Percentiles rank a stretch among this genome's conserved stretches.
phyloP scores from a whole-genome alignment of 1,284 basidiomycete genomes.

The Rhodofomes roseus region DNA sequence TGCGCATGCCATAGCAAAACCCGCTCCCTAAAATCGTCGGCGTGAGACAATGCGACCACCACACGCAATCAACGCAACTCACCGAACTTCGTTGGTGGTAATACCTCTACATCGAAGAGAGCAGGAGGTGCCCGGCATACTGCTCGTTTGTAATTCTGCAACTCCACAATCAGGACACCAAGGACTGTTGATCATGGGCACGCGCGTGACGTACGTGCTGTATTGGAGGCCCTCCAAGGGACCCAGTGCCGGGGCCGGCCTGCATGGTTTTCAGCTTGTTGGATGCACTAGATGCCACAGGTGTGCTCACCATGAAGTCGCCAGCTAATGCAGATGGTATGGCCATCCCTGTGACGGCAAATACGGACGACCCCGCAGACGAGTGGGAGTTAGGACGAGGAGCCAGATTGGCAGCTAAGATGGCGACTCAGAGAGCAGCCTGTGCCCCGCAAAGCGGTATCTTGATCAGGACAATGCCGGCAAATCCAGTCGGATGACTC shows the following conservation, averaged over 20 bases:
- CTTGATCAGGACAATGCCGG: conserved; percentile 5
- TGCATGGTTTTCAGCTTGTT: no score
- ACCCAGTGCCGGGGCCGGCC: conserved; percentile 24
- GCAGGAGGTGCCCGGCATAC: conserved; percentile 55
- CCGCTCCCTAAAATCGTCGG: conserved; percentile 39
- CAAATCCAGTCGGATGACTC: not conserved
- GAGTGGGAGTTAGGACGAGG: not conserved
- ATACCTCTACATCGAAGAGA: conserved; percentile 54
- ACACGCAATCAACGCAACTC: not conserved
- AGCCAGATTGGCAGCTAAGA: conserved; percentile 3
- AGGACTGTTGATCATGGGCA: not conserved
- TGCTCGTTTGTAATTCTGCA: conserved; percentile 51
- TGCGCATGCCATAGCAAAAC: conserved; percentile 59
- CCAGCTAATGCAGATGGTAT: conserved; percentile 1
- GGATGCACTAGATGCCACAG: no score
- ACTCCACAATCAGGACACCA: not conserved
- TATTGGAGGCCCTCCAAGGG: conserved; percentile 24
- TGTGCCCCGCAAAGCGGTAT: not conserved
- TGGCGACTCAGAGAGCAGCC: conserved; percentile 2
- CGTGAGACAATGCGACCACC: not conserved
- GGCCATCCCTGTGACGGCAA: not conserved
- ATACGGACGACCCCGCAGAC: not conserved
- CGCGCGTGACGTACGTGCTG: conserved; percentile 23
- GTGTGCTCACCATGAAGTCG: conserved; percentile 6
- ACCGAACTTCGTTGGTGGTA: conserved; percentile 61